A percentile compares a stretch with the other conserved stretches of the same genome.
phyloP scores from a whole-genome alignment of 306 rosid genomes.

The Cicer pinnatifidum region DNA sequence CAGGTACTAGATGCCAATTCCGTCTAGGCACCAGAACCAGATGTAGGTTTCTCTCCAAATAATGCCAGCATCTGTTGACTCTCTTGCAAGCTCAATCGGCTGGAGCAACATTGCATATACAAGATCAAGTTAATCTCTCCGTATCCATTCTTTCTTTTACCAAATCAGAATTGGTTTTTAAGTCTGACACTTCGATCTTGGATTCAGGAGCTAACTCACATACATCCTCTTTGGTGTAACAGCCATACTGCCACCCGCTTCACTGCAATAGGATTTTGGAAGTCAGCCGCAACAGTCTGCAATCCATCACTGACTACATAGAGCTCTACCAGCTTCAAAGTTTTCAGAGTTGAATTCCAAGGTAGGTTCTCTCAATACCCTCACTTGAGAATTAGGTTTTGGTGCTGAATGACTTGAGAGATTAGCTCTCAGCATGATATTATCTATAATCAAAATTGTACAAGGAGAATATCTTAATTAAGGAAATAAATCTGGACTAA shows the following conservation, averaged over 20 bases:
- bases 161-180: background rate
- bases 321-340: constrained; percentile 8
- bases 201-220: background rate
- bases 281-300: background rate
- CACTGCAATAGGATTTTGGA: background rate
- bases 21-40: background rate
- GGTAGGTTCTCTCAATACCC: constrained; percentile 15
- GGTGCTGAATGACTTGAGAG: too few relatives aligned
- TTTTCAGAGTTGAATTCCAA: constrained; percentile 2
- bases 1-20: background rate
- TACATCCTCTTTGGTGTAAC: background rate
- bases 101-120: background rate
- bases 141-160: background rate
- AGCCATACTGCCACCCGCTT: constrained; percentile 13
- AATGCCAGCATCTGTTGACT: constrained; percentile 10
- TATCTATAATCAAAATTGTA: too few relatives aligned
- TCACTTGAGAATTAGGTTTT: too few relatives aligned
- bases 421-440: too few relatives aligned
- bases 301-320: background rate
- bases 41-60: constrained; percentile 1
- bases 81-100: background rate
- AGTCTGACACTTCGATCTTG: background rate
- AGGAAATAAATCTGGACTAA: too few relatives aligned
- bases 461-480: too few relatives aligned
- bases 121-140: background rate